Evolutionary conservation across 768 basidiomycete species (phyloP).

Genomic region (Boletus bicolor): DNA sequence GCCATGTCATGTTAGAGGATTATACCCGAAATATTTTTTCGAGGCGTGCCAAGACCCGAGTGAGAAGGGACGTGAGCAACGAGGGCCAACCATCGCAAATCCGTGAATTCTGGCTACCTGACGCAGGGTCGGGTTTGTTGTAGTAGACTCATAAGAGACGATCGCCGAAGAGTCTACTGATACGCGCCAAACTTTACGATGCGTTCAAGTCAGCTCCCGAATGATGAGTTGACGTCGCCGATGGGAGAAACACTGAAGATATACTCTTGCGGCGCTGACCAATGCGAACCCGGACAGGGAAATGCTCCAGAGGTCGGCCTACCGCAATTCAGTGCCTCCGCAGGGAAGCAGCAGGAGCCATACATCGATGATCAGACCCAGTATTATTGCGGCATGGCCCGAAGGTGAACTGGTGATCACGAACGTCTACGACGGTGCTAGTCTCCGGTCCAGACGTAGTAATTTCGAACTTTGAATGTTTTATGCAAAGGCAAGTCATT

Average conservation of each 20-base stretch:
- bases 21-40: too few species aligned
- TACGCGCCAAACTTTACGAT: neutral
- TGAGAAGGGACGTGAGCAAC: neutral
- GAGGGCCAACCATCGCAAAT: too few species aligned
- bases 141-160: neutral
- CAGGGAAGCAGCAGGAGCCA: neutral
- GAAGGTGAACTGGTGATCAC: neutral
- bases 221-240: neutral
- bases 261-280: neutral
- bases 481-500: too few species aligned
- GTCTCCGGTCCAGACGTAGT: too few species aligned
- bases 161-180: too few species aligned
- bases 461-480: too few species aligned
- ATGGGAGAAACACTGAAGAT: neutral
- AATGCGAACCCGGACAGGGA: too few species aligned
- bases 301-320: neutral
- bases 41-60: too few species aligned
- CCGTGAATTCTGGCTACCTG: too few species aligned
- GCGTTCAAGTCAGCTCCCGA: too few species aligned
- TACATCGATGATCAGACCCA: neutral
- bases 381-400: neutral
- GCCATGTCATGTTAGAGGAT: neutral
- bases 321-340: neutral
- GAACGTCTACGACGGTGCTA: neutral
- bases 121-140: neutral